Percentiles rank a stretch among this genome's conserved stretches.
Conservation (phyloP, 2,329 filamentous ascomycete species). For the Plectosphaerella sp. region DNA sequence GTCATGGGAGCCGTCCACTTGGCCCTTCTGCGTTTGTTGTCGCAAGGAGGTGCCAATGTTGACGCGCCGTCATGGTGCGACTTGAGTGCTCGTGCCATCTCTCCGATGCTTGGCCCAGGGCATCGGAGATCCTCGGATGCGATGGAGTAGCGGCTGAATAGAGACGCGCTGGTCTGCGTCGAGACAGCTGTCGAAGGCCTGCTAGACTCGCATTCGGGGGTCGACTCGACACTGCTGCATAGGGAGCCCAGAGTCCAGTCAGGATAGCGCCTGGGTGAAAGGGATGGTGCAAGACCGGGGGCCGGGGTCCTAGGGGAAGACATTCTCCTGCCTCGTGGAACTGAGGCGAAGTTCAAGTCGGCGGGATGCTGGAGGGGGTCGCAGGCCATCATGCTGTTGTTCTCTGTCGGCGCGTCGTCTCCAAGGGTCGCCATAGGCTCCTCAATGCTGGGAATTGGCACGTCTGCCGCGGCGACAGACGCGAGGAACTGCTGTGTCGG, state of each 20-base stretch:
- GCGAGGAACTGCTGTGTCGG: slow-evolving; percentile 64
- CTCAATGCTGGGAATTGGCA: slow-evolving; percentile 62
- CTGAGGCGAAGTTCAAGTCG: slow-evolving; percentile 20
- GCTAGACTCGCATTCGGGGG: slow-evolving; percentile 54
- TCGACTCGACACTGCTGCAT: slow-evolving; percentile 54
- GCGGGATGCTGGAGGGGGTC: slow-evolving; percentile 27
- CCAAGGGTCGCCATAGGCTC: slow-evolving; percentile 35
- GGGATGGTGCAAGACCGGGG: slow-evolving; percentile 37
- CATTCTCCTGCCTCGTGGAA: slow-evolving; percentile 34
- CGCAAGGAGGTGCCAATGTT: neutral
- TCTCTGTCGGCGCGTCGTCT: slow-evolving; percentile 39
- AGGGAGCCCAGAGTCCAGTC: slow-evolving; percentile 56
- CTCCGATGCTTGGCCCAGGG: slow-evolving; percentile 39
- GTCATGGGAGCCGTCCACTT: slow-evolving; percentile 63
- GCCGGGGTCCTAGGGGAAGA: slow-evolving; percentile 58
- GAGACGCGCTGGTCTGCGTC: slow-evolving; percentile 52
- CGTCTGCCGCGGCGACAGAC: slow-evolving; percentile 60
- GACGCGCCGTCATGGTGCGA: slow-evolving; percentile 2
- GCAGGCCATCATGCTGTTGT: slow-evolving; percentile 15
- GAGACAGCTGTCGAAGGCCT: slow-evolving; percentile 56
- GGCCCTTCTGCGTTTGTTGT: slow-evolving; percentile 39
- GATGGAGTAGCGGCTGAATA: slow-evolving; percentile 53
- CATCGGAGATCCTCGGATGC: slow-evolving; percentile 53
- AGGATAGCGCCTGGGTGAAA: slow-evolving; percentile 45
- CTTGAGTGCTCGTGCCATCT: slow-evolving; percentile 7